Evolutionary conservation across 805 yeast species (phyloP).

Genomic region (Helenozyma rhizophorensis): DNA sequence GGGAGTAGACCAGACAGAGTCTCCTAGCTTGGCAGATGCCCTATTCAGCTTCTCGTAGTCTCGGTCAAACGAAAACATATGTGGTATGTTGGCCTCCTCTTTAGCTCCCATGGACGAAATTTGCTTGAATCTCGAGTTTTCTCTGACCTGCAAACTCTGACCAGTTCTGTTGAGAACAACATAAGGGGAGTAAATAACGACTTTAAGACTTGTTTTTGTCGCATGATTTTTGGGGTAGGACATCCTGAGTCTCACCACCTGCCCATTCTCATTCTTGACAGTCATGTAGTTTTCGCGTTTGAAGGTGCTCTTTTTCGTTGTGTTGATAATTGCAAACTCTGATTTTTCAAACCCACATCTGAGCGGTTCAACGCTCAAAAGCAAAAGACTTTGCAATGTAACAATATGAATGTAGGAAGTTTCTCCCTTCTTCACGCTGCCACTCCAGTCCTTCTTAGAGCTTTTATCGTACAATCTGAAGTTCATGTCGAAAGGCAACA

Average conservation of each 20-base stretch:
- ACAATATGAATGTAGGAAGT: conserved; percentile 78
- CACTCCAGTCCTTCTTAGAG: conserved; percentile 61
- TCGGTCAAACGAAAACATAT: conserved; percentile 79
- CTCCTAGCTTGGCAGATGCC: conserved; percentile 61
- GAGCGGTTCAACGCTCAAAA: conserved; percentile 65
- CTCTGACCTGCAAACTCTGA: conserved; percentile 52
- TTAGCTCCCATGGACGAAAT: conserved; percentile 4
- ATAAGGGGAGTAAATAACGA: conserved; percentile 80
- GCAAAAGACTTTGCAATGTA: conserved; percentile 61
- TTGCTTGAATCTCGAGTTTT: conserved; percentile 41
- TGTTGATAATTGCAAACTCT: conserved; percentile 71
- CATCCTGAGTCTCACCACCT: conserved; percentile 56
- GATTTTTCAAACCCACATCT: conserved; percentile 59
- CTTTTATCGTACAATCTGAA: conserved; percentile 77
- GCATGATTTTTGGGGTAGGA: conserved; percentile 54
- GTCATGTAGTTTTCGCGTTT: conserved; percentile 50
- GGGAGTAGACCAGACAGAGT: conserved; percentile 68
- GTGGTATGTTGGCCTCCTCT: conserved; percentile 41
- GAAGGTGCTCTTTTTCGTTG: conserved; percentile 51
- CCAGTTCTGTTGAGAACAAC: conserved; percentile 79
- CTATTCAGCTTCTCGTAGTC: conserved; percentile 57
- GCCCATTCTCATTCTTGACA: conserved; percentile 61
- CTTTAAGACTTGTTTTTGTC: conserved; percentile 55
- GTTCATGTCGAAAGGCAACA: conserved; percentile 75
- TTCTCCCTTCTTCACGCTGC: conserved; percentile 57